Evolutionary conservation across 148 eudicot genomes (phyloP), one percentile per base, ranked within the genome.

Genomic region (Rhododendron simsii): DNA sequence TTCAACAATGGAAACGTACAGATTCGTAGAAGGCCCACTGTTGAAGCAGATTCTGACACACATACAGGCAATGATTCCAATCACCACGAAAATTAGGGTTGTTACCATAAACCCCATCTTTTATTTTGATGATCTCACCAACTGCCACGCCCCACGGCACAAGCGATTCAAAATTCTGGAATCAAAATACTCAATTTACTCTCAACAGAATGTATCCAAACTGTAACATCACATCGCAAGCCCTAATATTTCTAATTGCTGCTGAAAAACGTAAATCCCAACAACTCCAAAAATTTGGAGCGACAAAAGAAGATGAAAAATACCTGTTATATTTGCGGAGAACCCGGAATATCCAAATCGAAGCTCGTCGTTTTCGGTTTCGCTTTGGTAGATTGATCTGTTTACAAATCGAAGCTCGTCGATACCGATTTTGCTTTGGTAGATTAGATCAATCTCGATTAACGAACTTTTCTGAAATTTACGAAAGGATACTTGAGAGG

Each of bases 61-160:
- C 26, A 97, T 90, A 67, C 83, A 92, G 4, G 96, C 94, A 89
- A 94, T 94, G 33, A 96, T 71, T 53, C 99, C 98, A 39, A 96
- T 80, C 88, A 92, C 94, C 28, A 91, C 20, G 87, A 96, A 96
- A 79, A 93, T 92, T 86, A 93, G 90, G 82, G 95, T 91, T 86
- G 99, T 95, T n/a, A 96, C 92, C 50, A 96, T 21, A 84, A 96
- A 96, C 81, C 96, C 99, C 99, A 96, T 97, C 0, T 21, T 20
- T 15, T 41, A 41, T 51, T 84, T 45, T 18, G 84, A 79, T 26
- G 81, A 84, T 83, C 18, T 79, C 53, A 82, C 83, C 78, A 59
- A 84, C 76, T 6, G 45, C 45, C 45, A 41, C 45, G 77, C 69
- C 48, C 39, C 23, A 16, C 67, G 84, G 21, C 74, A 61, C 85